A percentile compares a stretch with the other conserved stretches of the same genome.
Conservation (phyloP, 257 asterid genomes). For the Thymus mandschuricus region DNA sequence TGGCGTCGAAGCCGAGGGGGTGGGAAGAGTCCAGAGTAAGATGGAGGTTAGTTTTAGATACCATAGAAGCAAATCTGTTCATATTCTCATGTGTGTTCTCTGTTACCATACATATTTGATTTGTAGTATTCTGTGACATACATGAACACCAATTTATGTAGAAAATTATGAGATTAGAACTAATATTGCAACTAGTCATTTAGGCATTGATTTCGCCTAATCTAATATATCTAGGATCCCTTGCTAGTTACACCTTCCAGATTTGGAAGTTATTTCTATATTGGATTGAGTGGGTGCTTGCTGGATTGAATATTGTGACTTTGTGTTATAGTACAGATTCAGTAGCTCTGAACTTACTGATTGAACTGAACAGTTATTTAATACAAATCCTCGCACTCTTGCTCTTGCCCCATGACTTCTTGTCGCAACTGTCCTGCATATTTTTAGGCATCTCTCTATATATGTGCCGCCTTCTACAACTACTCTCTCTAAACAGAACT, state of each 20-base stretch:
- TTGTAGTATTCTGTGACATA: not conserved
- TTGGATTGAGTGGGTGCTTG: not conserved
- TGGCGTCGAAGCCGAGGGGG: slow-evolving; percentile 79
- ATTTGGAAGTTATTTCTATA: not conserved
- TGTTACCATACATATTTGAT: not conserved
- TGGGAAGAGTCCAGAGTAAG: slow-evolving; percentile 75
- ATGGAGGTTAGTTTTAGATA: slow-evolving; percentile 57
- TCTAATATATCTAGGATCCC: not conserved
- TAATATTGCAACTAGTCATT: no score
- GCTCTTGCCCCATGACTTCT: no score
- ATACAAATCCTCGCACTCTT: no score
- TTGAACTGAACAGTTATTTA: no score
- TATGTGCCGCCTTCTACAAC: no score
- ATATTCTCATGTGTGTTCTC: not conserved
- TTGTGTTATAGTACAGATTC: not conserved
- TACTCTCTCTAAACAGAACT: no score
- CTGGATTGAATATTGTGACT: slow-evolving; percentile 3
- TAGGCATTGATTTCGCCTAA: no score
- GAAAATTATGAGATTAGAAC: not conserved
- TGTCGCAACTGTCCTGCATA: no score
- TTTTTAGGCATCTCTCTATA: no score
- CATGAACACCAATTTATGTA: not conserved
- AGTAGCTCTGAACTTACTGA: not conserved
- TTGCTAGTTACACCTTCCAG: not conserved
- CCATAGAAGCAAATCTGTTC: no score